A percentile compares a stretch with the other conserved stretches of the same genome.
Conservation (phyloP, 257 asterid genomes). For the Nicotiana paniculata region DNA sequence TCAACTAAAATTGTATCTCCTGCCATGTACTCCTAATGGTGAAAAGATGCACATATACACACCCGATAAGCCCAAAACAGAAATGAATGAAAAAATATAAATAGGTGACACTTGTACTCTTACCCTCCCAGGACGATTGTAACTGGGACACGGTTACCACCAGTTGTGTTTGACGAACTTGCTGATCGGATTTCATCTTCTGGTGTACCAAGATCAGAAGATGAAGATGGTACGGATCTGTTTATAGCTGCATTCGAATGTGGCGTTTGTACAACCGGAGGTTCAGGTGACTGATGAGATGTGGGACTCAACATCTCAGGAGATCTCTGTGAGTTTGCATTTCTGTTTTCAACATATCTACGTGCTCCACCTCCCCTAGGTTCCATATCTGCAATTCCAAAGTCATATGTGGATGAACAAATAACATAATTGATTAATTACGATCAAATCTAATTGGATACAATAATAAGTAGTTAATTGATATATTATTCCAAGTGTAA, state of each 20-base stretch:
- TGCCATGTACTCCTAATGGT: slow-evolving; percentile 31
- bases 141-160: background rate
- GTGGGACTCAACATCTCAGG: background rate
- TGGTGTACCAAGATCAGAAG: background rate
- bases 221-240: background rate
- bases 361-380: background rate
- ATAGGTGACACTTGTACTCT: background rate
- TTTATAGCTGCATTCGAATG: background rate
- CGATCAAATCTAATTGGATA: background rate
- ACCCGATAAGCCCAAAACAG: no score
- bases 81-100: no score
- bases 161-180: background rate
- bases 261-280: background rate
- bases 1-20: slow-evolving; percentile 49
- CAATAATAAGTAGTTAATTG: background rate
- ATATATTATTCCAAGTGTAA: background rate
- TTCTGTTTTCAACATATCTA: background rate
- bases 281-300: background rate
- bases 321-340: background rate
- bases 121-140: background rate
- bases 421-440: background rate
- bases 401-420: background rate
- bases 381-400: background rate
- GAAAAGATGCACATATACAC: background rate
- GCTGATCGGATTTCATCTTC: background rate